phyloP scores from a whole-genome alignment of 1,284 basidiomycete species.

The Bjerkandera adusta region DNA sequence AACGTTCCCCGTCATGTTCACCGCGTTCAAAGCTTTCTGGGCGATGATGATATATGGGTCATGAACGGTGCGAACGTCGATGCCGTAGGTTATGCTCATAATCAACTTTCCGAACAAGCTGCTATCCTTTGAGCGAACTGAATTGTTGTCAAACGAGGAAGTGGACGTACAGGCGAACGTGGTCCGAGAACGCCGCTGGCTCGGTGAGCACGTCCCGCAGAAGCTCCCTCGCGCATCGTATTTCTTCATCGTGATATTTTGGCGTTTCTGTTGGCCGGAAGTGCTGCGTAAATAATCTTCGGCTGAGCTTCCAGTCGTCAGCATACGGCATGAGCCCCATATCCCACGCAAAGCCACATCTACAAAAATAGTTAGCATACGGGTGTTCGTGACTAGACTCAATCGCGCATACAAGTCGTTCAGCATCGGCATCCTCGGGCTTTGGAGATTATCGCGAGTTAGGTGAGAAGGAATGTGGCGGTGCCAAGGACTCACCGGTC shows the following conservation, averaged over 20 bases:
- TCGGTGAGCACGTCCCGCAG: neutral
- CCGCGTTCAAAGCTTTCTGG: conserved; percentile 19
- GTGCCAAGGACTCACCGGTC: neutral
- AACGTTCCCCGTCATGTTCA: conserved; percentile 6
- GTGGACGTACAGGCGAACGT: conserved; percentile 1
- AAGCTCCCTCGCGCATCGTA: conserved; percentile 3
- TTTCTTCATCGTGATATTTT: conserved; percentile 11
- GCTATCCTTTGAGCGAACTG: neutral
- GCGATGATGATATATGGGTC: conserved; percentile 26
- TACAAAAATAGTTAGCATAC: neutral
- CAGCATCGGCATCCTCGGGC: conserved; percentile 3
- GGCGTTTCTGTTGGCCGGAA: conserved; percentile 17
- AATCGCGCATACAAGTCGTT: conserved; percentile 1
- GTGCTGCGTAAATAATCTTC: conserved; percentile 33
- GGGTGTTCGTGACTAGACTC: neutral
- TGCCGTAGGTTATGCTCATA: conserved; percentile 29
- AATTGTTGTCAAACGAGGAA: neutral
- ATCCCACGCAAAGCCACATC: conserved; percentile 32
- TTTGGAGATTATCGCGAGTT: no score
- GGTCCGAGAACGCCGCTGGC: neutral
- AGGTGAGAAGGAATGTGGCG: no score
- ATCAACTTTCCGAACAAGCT: conserved; percentile 24
- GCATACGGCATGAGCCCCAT: conserved; percentile 36
- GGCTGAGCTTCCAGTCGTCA: conserved; percentile 37
- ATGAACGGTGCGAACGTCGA: conserved; percentile 22